Percentiles rank a stretch among this genome's conserved stretches.
Conservation (phyloP, 495 filamentous ascomycete species). For the Aspergillus leporis region DNA sequence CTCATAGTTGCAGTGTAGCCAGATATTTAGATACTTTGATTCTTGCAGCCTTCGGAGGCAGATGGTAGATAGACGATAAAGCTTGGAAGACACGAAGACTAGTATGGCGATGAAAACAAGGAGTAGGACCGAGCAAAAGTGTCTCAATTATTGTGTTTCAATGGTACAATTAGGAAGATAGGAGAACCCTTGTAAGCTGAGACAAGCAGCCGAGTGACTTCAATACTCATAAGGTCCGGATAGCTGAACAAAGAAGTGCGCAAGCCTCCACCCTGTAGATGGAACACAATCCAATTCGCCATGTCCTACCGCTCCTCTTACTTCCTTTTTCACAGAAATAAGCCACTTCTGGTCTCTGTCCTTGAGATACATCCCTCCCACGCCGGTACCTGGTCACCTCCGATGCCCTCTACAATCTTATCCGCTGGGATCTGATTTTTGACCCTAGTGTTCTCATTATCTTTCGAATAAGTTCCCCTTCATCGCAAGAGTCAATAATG, state of each 20-base stretch:
- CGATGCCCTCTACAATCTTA: not conserved
- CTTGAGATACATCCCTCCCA: slow-evolving; percentile 15
- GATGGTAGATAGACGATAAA: not conserved
- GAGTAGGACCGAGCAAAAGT: not conserved
- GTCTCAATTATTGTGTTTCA: too few species aligned
- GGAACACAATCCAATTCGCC: slow-evolving; percentile 19
- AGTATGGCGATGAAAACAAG: not conserved
- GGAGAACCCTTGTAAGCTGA: not conserved
- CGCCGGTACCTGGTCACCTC: slow-evolving; percentile 1
- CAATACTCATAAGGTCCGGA: slow-evolving; percentile 14
- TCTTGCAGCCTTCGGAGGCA: not conserved
- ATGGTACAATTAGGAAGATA: not conserved
- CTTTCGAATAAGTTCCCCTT: not conserved
- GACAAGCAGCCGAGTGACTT: slow-evolving; percentile 10
- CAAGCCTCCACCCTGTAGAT: slow-evolving; percentile 19
- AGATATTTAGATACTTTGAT: not conserved
- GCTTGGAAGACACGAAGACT: not conserved
- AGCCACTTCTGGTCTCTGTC: slow-evolving; percentile 11
- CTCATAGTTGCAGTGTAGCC: too few species aligned
- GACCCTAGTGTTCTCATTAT: slow-evolving; percentile 1
- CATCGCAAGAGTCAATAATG: slow-evolving; percentile 14
- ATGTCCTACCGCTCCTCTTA: slow-evolving; percentile 18
- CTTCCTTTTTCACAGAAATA: slow-evolving; percentile 13
- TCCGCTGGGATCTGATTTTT: not conserved
- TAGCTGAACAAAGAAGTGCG: slow-evolving; percentile 26